Evolutionary conservation across 495 filamentous ascomycete species (phyloP).

Genomic region (Daldinia caldariorum): DNA sequence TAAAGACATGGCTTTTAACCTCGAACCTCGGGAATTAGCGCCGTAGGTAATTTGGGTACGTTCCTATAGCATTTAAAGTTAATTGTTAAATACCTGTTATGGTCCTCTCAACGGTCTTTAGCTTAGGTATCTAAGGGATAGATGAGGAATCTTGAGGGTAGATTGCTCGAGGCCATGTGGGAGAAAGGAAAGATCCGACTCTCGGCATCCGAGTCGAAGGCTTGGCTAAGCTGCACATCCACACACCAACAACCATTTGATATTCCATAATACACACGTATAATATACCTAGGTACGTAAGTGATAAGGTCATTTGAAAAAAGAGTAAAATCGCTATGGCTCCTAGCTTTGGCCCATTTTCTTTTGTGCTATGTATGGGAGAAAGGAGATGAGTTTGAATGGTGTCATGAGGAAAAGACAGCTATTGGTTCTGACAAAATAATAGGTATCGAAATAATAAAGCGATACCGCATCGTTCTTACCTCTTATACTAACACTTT

Average conservation of each 20-base stretch:
- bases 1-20: conserved; percentile 68
- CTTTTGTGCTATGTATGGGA: conserved; percentile 20
- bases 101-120: not conserved
- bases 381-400: conserved; percentile 24
- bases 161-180: conserved; percentile 11
- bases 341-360: conserved; percentile 29
- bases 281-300: not conserved
- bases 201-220: conserved; percentile 14
- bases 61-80: conserved; percentile 10
- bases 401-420: conserved; percentile 7
- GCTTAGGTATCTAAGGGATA: too few species aligned
- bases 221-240: conserved; percentile 31
- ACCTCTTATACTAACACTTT: too few species aligned
- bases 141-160: conserved; percentile 8
- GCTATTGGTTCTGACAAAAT: conserved; percentile 18
- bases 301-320: conserved; percentile 14
- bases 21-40: conserved; percentile 26
- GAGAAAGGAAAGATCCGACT: conserved; percentile 19
- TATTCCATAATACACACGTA: conserved; percentile 7
- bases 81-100: not conserved
- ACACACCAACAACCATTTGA: conserved; percentile 18
- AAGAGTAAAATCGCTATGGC: conserved; percentile 16
- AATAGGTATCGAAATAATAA: conserved; percentile 9
- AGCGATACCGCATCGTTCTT: not conserved
- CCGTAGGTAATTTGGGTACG: conserved; percentile 10